These are phyloP conservation scores for Boletus vermiculosoides DNA, from an alignment of 768 basidiomycete species.

Conservation along the genomic window DNA sequence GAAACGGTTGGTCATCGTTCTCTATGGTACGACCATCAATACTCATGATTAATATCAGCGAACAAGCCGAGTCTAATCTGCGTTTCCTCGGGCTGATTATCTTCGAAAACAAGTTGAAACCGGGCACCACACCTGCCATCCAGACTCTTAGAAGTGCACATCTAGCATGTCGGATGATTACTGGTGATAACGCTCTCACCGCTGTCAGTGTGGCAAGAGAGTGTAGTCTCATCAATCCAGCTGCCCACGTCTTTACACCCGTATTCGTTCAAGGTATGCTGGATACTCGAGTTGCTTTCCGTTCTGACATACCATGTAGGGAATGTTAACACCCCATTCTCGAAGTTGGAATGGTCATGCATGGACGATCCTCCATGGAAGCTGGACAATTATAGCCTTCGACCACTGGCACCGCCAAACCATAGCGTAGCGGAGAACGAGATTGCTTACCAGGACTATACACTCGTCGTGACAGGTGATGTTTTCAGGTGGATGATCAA, in stretches of 20 bases:
- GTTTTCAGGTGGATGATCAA: constrained; percentile 99
- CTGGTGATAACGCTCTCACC: constrained; percentile 95
- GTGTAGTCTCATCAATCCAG: constrained; percentile 83
- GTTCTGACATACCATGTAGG: constrained; percentile 40
- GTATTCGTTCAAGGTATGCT: constrained; percentile 65
- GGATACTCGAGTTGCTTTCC: neutral
- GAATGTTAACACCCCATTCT: constrained; percentile 45
- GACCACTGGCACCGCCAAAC: constrained; percentile 72
- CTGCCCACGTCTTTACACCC: constrained; percentile 87
- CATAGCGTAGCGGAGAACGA: constrained; percentile 71
- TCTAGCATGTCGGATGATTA: constrained; percentile 95
- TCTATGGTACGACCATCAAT: neutral
- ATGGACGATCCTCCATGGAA: constrained; percentile 86
- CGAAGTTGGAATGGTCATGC: constrained; percentile 85
- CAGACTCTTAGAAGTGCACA: constrained; percentile 86
- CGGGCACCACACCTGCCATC: constrained; percentile 87
- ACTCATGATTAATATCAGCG: constrained; percentile 45
- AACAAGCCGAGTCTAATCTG: constrained; percentile 89
- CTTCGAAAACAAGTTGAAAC: constrained; percentile 97
- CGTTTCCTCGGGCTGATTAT: constrained; percentile 94
- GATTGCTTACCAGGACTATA: constrained; percentile 80
- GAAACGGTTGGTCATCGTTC: constrained; percentile 63
- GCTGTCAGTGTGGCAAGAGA: constrained; percentile 97
- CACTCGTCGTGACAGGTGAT: constrained; percentile 90
- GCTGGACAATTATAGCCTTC: constrained; percentile 85